Conservation (phyloP, 371 early-diverging fungal species). For the Apophysomyces sp. region DNA sequence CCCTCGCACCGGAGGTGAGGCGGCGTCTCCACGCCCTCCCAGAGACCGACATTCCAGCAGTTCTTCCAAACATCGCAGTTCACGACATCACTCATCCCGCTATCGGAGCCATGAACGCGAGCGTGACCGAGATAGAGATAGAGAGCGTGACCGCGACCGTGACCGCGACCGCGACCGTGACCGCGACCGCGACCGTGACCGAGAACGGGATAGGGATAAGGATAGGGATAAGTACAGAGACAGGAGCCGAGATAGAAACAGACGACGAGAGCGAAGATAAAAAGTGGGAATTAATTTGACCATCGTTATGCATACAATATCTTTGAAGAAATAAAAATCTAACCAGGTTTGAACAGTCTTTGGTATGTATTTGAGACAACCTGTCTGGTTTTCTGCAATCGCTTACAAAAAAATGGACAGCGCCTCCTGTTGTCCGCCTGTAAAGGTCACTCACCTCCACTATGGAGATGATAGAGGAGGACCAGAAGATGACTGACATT, state of each 20-base stretch:
- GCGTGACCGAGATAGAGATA: constrained; percentile 15
- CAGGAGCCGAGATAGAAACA: constrained; percentile 22
- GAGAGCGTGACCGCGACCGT: constrained; percentile 13
- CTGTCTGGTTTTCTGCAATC: too few relatives aligned
- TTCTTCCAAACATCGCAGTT: constrained; percentile 27
- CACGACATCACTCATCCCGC: constrained; percentile 33
- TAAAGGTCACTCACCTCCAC: too few relatives aligned
- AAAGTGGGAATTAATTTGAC: not conserved
- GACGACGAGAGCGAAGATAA: constrained; percentile 12
- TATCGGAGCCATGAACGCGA: constrained; percentile 37
- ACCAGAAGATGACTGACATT: too few relatives aligned
- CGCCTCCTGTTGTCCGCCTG: too few relatives aligned
- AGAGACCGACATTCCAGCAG: constrained; percentile 15
- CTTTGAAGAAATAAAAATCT: not conserved
- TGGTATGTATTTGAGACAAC: too few relatives aligned
- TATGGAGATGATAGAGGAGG: too few relatives aligned
- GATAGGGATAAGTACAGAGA: constrained; percentile 28
- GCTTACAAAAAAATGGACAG: too few relatives aligned
- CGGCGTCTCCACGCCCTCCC: constrained; percentile 6
- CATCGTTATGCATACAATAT: not conserved
- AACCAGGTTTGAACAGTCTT: not conserved
- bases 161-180: constrained; percentile 21
- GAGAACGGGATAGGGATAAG: constrained; percentile 16
- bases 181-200: constrained; percentile 6
- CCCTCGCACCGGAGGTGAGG: constrained; percentile 1